A percentile compares a stretch with the other conserved stretches of the same genome.
phyloP scores from a whole-genome alignment of 176 grass and related monocot genomes.

The Leersia perrieri region DNA sequence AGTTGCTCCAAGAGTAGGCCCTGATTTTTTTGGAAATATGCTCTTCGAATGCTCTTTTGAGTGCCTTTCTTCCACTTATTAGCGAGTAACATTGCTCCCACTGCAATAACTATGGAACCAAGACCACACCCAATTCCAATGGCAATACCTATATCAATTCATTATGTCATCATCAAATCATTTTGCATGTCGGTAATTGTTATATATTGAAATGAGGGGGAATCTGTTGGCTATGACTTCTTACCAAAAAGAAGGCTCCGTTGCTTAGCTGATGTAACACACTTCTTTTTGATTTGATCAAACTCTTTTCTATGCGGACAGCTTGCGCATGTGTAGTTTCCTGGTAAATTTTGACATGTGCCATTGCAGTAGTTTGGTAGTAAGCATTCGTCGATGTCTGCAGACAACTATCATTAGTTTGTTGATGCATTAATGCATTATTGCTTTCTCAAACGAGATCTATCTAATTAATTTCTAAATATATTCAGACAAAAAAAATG shows the following conservation, averaged over 20 bases:
- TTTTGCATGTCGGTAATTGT: neutral
- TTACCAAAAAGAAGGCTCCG: neutral
- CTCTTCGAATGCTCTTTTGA: neutral
- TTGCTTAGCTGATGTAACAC: neutral
- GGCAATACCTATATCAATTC: neutral
- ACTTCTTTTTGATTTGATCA: neutral
- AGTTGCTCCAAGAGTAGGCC: neutral
- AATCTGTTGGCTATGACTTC: neutral
- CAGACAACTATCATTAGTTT: neutral
- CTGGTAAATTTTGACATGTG: neutral
- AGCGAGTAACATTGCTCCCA: neutral
- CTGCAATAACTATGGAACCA: neutral
- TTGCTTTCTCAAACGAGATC: no score
- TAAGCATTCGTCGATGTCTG: conserved; percentile 9
- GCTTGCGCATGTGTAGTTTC: neutral
- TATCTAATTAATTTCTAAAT: no score
- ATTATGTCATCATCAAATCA: neutral
- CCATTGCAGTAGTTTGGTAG: neutral
- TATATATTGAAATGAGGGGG: neutral
- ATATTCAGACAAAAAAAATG: no score
- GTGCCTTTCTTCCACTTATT: neutral
- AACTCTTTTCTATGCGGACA: neutral
- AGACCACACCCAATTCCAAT: conserved; percentile 1
- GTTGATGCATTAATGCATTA: no score
- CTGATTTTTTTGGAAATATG: neutral